A percentile compares a stretch with the other conserved stretches of the same genome.
These are phyloP conservation scores for Crithidia fasciculata DNA, from an alignment of 208 protist genomes.

Conservation along the genomic window DNA sequence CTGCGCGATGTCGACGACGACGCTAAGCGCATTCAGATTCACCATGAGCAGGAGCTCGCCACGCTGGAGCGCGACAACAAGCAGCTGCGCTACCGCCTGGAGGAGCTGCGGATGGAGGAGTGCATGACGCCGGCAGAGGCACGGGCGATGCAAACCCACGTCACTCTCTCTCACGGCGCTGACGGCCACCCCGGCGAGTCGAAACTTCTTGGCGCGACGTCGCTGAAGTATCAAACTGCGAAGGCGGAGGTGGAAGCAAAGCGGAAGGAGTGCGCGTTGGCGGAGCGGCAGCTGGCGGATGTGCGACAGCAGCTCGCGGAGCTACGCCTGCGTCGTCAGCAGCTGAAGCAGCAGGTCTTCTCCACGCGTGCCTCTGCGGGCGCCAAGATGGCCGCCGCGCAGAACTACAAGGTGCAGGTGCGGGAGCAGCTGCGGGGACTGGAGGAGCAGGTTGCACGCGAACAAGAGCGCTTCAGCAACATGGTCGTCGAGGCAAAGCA, in stretches of 20 bases:
- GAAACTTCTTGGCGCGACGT: constrained; percentile 56
- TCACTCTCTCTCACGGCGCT: constrained; percentile 6
- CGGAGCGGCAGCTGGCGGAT: constrained; percentile 44
- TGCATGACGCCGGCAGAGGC: constrained; percentile 50
- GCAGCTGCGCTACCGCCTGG: constrained; percentile 45
- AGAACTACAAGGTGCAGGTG: constrained; percentile 29
- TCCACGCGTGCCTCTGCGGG: constrained; percentile 9
- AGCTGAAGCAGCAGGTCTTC: constrained; percentile 13
- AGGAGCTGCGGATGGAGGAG: constrained; percentile 79
- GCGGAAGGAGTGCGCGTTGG: constrained; percentile 50
- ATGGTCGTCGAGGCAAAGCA: constrained; percentile 78
- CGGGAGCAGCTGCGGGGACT: constrained; percentile 82
- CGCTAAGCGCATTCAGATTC: constrained; percentile 45
- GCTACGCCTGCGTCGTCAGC: constrained; percentile 19
- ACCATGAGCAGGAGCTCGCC: constrained; percentile 79
- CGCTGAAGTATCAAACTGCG: constrained; percentile 55
- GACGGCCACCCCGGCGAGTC: constrained; percentile 24
- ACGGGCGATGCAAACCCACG: constrained; percentile 4
- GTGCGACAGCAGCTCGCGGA: constrained; percentile 37
- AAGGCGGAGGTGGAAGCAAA: constrained; percentile 46
- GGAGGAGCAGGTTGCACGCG: constrained; percentile 87
- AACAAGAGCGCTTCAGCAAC: constrained; percentile 87
- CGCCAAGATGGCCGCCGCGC: constrained; percentile 7
- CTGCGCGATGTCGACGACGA: constrained; percentile 83
- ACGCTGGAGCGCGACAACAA: constrained; percentile 60